phyloP scores from a whole-genome alignment of 2,329 filamentous ascomycete genomes.

The Clarireedia hainanense region DNA sequence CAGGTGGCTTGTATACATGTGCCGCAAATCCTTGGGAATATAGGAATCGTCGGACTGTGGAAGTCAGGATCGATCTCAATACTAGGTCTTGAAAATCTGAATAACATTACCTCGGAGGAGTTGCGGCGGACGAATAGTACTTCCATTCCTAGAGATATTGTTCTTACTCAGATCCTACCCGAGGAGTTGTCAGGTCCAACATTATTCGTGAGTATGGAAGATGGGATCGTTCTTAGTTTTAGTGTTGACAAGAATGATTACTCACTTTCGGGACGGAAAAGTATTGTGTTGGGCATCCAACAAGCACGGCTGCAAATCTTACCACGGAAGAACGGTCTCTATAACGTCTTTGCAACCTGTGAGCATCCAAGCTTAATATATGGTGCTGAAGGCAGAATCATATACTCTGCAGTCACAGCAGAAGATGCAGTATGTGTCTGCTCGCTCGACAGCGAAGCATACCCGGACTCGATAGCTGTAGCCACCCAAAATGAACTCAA shows the following conservation, averaged over 20 bases:
- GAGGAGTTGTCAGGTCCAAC: constrained; percentile 53
- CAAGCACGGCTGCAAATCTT: constrained; percentile 76
- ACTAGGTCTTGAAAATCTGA: constrained; percentile 58
- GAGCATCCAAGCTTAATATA: constrained; percentile 95
- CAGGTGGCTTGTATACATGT: constrained; percentile 83
- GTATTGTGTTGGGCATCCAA: constrained; percentile 76
- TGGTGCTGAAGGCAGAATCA: constrained; percentile 74
- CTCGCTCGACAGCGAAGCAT: constrained; percentile 73
- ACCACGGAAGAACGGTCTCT: constrained; percentile 58
- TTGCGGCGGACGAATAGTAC: constrained; percentile 57
- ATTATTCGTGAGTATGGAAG: constrained; percentile 82
- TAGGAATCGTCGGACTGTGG: constrained; percentile 84
- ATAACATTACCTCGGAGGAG: constrained; percentile 56
- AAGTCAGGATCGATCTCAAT: constrained; percentile 72
- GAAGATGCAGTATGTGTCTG: constrained; percentile 78
- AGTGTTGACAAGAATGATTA: constrained; percentile 55
- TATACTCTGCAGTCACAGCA: constrained; percentile 90
- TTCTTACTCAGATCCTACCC: constrained; percentile 70
- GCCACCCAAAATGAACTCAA: constrained; percentile 70
- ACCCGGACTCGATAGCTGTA: constrained; percentile 71
- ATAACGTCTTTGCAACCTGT: constrained; percentile 84
- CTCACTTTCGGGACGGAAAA: constrained; percentile 65
- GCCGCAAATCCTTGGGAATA: constrained; percentile 50
- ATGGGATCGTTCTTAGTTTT: constrained; percentile 84
- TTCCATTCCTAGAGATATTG: constrained; percentile 75